Evolutionary conservation across 140 eudicot species (phyloP).

Genomic region (Senecio squalidus): DNA sequence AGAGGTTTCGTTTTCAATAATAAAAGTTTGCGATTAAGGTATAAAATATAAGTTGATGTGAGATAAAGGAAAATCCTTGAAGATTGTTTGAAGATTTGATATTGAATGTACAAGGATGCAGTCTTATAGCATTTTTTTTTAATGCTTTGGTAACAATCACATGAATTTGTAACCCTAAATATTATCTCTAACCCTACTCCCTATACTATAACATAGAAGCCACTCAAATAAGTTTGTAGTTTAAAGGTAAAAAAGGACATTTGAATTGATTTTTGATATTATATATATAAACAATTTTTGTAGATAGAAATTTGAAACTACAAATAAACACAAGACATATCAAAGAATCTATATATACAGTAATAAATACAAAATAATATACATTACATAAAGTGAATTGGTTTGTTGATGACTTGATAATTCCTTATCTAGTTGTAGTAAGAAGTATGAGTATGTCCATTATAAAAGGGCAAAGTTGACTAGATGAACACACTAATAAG

Average conservation of each 20-base stretch:
- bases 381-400: neutral
- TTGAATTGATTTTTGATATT: too few relatives aligned
- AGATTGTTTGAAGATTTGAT: constrained; percentile 7
- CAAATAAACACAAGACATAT: neutral
- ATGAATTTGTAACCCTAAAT: neutral
- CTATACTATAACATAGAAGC: neutral
- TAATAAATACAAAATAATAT: neutral
- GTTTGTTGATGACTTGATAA: neutral
- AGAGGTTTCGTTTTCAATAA: too few relatives aligned
- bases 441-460: neutral
- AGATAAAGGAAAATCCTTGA: constrained; percentile 11
- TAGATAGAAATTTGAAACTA: too few relatives aligned
- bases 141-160: constrained; percentile 16
- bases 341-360: neutral
- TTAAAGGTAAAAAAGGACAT: neutral
- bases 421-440: neutral
- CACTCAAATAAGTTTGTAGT: too few relatives aligned
- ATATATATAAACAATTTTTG: too few relatives aligned
- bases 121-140: neutral
- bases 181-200: neutral
- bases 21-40: neutral
- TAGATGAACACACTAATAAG: neutral
- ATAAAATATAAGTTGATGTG: neutral
- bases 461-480: neutral
- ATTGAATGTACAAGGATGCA: neutral